A percentile compares a stretch with the other conserved stretches of the same genome.
These are phyloP conservation scores for Babesia gibsoni DNA, from an alignment of 169 alveolate species.

Conservation along the genomic window DNA sequence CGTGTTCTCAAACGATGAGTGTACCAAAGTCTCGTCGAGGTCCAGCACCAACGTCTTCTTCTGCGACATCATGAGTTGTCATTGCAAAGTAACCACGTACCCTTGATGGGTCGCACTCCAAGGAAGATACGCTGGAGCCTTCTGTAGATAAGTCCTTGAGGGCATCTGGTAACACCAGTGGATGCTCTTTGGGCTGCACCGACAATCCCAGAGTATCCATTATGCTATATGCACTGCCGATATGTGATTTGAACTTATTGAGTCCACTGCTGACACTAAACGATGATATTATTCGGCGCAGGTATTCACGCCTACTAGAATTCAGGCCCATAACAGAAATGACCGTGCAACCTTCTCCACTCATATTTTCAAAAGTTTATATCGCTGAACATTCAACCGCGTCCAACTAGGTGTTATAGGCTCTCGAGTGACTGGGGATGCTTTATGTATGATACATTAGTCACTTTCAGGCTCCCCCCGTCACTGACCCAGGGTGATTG, in stretches of 20 bases:
- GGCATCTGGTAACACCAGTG: too few species aligned
- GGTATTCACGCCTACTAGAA: background rate
- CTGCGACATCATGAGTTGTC: conserved; percentile 1
- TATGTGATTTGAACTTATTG: background rate
- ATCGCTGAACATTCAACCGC: too few species aligned
- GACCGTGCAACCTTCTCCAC: background rate
- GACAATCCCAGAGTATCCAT: background rate
- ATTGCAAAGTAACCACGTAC: background rate
- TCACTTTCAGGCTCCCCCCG: too few species aligned
- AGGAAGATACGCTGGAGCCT: background rate
- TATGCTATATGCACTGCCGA: conserved; percentile 4
- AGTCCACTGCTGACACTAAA: background rate
- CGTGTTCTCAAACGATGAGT: conserved; percentile 30
- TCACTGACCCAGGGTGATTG: too few species aligned
- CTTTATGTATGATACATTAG: too few species aligned
- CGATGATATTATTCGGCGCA: background rate
- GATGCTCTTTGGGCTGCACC: background rate
- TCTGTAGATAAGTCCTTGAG: too few species aligned
- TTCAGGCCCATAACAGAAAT: background rate
- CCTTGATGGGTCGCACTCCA: background rate
- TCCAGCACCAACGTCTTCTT: conserved; percentile 70
- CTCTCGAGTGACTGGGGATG: too few species aligned
- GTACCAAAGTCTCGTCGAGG: conserved; percentile 72
- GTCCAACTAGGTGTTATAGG: too few species aligned
- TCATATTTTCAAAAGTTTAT: background rate